These are phyloP conservation scores for Podaxis sp. DNA, from an alignment of 768 basidiomycete genomes.

Conservation along the genomic window DNA sequence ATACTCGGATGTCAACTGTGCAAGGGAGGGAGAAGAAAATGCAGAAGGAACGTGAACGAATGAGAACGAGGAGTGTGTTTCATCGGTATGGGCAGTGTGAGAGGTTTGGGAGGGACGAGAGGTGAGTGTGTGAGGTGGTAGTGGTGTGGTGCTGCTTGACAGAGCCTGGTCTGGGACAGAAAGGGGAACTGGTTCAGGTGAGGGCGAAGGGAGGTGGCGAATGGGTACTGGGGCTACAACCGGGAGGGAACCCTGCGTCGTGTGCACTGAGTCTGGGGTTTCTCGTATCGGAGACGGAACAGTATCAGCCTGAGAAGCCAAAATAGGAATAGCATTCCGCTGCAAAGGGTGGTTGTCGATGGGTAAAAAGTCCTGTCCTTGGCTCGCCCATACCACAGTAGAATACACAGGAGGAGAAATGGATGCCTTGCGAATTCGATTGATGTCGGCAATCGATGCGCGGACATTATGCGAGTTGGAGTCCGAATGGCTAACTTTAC, in stretches of 20 bases:
- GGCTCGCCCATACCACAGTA: conserved; percentile 18
- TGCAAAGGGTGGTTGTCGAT: conserved; percentile 14
- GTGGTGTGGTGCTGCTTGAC: background rate
- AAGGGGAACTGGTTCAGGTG: background rate
- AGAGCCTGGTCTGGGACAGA: background rate
- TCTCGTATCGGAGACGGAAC: background rate
- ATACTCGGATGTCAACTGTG: background rate
- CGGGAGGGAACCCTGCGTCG: background rate
- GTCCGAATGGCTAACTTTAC: conserved; percentile 1
- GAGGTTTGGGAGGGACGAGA: conserved; percentile 14
- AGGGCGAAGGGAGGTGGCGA: background rate
- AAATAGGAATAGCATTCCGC: conserved; percentile 12
- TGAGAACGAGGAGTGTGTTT: conserved; percentile 12
- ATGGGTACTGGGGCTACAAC: background rate
- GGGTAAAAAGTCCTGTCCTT: conserved; percentile 13
- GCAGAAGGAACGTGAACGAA: conserved; percentile 10
- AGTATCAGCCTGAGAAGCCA: background rate
- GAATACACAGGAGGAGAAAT: conserved; percentile 24
- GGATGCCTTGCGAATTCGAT: conserved; percentile 20
- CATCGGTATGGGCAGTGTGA: conserved; percentile 4
- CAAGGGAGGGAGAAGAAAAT: background rate
- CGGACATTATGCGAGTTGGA: conserved; percentile 4
- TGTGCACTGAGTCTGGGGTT: background rate
- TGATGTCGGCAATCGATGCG: conserved; percentile 7
- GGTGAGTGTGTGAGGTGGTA: background rate